Conservation (phyloP, 805 yeast species). For the Brettanomyces naardenensis region DNA sequence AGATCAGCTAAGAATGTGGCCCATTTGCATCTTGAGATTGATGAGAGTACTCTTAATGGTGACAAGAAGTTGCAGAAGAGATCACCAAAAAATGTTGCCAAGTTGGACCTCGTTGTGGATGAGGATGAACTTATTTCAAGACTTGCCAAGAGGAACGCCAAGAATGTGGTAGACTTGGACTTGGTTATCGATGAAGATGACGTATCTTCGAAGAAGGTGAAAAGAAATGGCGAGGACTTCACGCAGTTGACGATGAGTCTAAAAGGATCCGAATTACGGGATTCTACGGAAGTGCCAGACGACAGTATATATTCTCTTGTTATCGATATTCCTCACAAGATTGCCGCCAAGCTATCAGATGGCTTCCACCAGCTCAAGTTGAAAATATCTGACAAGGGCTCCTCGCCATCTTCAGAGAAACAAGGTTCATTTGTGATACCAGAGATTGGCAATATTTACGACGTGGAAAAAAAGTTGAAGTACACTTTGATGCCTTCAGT, state of each 20-base stretch:
- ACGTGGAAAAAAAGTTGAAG: constrained; percentile 8
- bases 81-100: constrained; percentile 15
- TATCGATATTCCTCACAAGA: constrained; percentile 1
- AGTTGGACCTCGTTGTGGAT: constrained; percentile 11
- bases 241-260: background rate
- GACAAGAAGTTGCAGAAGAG: constrained; percentile 9
- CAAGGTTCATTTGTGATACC: constrained; percentile 7
- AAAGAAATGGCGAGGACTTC: background rate
- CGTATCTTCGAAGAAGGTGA: background rate
- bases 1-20: constrained; percentile 13
- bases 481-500: constrained; percentile 20
- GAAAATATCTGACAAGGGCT: background rate
- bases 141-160: constrained; percentile 11
- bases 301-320: constrained; percentile 1
- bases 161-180: constrained; percentile 10
- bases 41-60: constrained; percentile 7
- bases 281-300: background rate
- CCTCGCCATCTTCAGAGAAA: background rate
- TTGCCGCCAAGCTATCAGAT: background rate
- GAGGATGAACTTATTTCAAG: constrained; percentile 8
- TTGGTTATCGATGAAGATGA: constrained; percentile 4
- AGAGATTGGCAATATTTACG: constrained; percentile 7
- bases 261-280: too few species aligned
- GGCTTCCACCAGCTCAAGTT: constrained; percentile 2
- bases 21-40: constrained; percentile 10